Conservation (phyloP, 23 red algal species). For the Gracilaria caudata region DNA sequence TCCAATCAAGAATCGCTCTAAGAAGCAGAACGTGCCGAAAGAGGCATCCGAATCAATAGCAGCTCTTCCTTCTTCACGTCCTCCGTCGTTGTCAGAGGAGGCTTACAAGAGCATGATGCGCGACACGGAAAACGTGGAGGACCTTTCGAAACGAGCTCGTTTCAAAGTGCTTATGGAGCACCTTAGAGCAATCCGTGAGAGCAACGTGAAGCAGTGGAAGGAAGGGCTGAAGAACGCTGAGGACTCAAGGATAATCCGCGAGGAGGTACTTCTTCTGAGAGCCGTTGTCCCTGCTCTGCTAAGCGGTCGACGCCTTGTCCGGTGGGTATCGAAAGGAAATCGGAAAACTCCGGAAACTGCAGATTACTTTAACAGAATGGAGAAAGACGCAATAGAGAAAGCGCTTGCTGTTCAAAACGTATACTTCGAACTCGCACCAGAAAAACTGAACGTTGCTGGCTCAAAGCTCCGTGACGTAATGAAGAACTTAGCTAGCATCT, state of each 20-base stretch:
- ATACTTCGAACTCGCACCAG: not conserved
- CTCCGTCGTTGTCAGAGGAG: slow-evolving; percentile 30
- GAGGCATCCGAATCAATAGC: not conserved
- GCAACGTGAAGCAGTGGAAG: slow-evolving; percentile 30
- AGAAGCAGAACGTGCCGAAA: slow-evolving; percentile 7
- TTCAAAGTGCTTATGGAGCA: slow-evolving; percentile 33
- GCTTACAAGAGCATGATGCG: slow-evolving; percentile 39
- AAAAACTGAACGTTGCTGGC: not conserved
- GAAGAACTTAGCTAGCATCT: slow-evolving; percentile 4
- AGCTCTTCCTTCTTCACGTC: slow-evolving; percentile 6
- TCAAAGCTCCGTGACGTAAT: not conserved
- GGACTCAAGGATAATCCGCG: not conserved
- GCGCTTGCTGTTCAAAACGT: slow-evolving; percentile 26
- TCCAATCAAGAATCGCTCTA: not conserved
- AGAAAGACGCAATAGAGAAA: slow-evolving; percentile 3
- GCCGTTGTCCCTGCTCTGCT: not conserved
- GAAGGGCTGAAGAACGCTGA: slow-evolving; percentile 11
- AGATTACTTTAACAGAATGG: not conserved
- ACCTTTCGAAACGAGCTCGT: slow-evolving; percentile 3
- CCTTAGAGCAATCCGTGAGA: slow-evolving; percentile 3
- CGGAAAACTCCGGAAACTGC: not conserved
- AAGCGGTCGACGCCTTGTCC: not conserved
- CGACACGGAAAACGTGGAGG: slow-evolving; percentile 3
- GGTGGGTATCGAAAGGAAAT: slow-evolving; percentile 6
- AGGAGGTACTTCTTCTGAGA: not conserved